Percentiles rank a stretch among this genome's conserved stretches.
Evolutionary conservation across 495 filamentous ascomycete species (phyloP).

Genomic region (Penicillium nucicola): DNA sequence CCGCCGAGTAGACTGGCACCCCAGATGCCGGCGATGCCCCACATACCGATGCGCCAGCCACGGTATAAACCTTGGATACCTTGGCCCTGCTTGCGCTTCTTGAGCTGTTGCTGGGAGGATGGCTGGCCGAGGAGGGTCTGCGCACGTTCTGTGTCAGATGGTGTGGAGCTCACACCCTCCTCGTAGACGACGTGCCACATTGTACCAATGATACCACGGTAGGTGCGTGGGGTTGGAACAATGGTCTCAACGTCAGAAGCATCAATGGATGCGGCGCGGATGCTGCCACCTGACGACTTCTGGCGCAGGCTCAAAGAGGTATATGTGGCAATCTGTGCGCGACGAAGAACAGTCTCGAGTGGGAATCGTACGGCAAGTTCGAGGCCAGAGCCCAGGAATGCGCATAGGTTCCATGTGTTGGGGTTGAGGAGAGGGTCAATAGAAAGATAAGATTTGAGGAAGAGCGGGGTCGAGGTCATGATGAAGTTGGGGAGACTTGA

Average conservation of each 20-base stretch:
- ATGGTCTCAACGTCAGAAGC: slow-evolving; percentile 62
- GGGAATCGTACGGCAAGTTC: slow-evolving; percentile 84
- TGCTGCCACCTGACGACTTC: slow-evolving; percentile 53
- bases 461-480: slow-evolving; percentile 72
- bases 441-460: slow-evolving; percentile 71
- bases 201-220: slow-evolving; percentile 77
- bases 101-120: slow-evolving; percentile 28
- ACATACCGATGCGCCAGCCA: slow-evolving; percentile 94
- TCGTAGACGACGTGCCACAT: slow-evolving; percentile 85
- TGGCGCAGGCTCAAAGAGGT: slow-evolving; percentile 44
- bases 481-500: slow-evolving; percentile 78
- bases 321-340: slow-evolving; percentile 74
- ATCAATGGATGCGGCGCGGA: slow-evolving; percentile 35
- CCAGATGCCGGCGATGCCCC: slow-evolving; percentile 91
- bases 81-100: slow-evolving; percentile 62
- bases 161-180: slow-evolving; percentile 57
- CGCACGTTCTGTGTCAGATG: slow-evolving; percentile 33
- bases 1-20: slow-evolving; percentile 61
- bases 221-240: slow-evolving; percentile 59
- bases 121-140: slow-evolving; percentile 33
- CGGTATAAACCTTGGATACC: slow-evolving; percentile 83
- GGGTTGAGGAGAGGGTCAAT: slow-evolving; percentile 84
- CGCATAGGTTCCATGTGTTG: slow-evolving; percentile 69
- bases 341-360: slow-evolving; percentile 84
- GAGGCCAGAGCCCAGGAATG: slow-evolving; percentile 70